Percentiles rank a stretch among this genome's conserved stretches.
Conservation (phyloP, 768 basidiomycete species). For the Termitomyces eurrhizus region DNA sequence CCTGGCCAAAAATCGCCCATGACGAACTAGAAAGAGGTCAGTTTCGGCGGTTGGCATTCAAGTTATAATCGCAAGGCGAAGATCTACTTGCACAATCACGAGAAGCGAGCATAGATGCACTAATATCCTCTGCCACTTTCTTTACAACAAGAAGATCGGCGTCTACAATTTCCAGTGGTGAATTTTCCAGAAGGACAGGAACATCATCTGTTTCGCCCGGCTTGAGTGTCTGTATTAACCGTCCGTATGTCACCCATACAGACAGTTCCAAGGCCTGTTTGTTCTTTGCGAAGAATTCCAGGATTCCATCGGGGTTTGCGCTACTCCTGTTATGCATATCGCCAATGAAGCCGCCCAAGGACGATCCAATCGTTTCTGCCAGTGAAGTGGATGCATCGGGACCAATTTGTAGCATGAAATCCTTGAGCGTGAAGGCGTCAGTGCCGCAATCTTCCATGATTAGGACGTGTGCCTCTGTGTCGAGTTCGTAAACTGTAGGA, state of each 20-base stretch:
- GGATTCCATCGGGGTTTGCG: conserved; percentile 20
- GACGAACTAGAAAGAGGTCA: conserved; percentile 29
- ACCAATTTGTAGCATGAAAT: conserved; percentile 29
- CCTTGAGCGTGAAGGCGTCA: conserved; percentile 36
- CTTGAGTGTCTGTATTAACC: conserved; percentile 32
- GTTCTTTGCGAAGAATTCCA: conserved; percentile 33
- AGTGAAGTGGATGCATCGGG: conserved; percentile 23
- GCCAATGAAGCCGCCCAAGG: conserved; percentile 53
- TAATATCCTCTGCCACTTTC: conserved; percentile 26
- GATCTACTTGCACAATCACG: conserved; percentile 19
- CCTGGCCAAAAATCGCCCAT: conserved; percentile 79
- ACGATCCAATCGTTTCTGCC: conserved; percentile 39
- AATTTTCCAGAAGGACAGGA: conserved; percentile 31
- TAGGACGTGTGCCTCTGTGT: conserved; percentile 44
- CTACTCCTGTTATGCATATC: conserved; percentile 46
- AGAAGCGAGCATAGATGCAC: conserved; percentile 26
- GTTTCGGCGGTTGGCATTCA: background rate
- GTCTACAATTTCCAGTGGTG: conserved; percentile 31
- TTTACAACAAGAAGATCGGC: conserved; percentile 29
- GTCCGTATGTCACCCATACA: conserved; percentile 39
- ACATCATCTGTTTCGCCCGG: conserved; percentile 16
- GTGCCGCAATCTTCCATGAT: conserved; percentile 63
- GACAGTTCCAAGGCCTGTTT: conserved; percentile 33
- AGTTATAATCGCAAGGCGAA: background rate
- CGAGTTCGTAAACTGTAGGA: conserved; percentile 47